These are phyloP conservation scores for Panellus pusillus DNA, from an alignment of 768 basidiomycete genomes.

Conservation along the genomic window DNA sequence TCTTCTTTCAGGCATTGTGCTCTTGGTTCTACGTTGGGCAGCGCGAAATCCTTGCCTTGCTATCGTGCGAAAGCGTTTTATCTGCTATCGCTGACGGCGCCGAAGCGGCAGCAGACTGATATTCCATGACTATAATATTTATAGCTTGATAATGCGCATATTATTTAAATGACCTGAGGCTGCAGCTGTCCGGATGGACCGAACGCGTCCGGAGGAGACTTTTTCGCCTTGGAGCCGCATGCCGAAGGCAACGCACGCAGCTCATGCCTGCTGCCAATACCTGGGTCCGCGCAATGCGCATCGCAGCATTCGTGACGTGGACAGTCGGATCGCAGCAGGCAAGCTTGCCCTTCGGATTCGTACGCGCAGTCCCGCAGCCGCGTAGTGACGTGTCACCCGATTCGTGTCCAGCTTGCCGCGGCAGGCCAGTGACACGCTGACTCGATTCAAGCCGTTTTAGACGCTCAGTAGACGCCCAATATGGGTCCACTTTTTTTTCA, in stretches of 20 bases:
- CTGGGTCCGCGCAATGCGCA: neutral
- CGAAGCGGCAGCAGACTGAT: neutral
- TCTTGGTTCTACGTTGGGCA: slow-evolving; percentile 71
- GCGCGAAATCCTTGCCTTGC: slow-evolving; percentile 43
- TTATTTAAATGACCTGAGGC: no score
- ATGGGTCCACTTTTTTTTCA: no score
- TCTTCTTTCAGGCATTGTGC: slow-evolving; percentile 47
- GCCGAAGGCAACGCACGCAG: neutral
- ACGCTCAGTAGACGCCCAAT: no score
- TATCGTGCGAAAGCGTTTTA: slow-evolving; percentile 40
- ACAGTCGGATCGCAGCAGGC: slow-evolving; percentile 4
- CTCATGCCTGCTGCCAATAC: neutral
- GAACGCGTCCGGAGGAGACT: no score
- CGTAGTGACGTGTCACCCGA: neutral
- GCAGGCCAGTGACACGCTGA: no score
- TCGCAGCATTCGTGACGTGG: neutral
- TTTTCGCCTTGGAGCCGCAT: neutral
- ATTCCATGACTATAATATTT: neutral
- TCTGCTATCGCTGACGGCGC: slow-evolving; percentile 31
- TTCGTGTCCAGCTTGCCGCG: slow-evolving; percentile 2
- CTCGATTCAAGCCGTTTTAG: no score
- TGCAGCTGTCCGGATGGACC: no score
- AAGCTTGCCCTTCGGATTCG: neutral
- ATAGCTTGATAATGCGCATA: neutral
- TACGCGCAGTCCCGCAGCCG: slow-evolving; percentile 13